Evolutionary conservation across 192 early-diverging fungal genomes (phyloP).

Genomic region (Piromyces finnis): DNA sequence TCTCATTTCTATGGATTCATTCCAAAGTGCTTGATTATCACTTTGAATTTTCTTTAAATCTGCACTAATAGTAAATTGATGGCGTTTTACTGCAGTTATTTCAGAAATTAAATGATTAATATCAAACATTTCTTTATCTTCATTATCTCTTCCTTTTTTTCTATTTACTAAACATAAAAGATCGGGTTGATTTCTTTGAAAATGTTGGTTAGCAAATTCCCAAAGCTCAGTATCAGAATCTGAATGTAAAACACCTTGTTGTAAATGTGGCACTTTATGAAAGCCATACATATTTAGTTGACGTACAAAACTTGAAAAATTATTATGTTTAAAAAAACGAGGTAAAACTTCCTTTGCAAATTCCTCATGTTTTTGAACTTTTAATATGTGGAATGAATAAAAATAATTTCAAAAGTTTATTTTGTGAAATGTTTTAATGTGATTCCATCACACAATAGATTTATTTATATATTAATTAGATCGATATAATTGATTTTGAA

Average conservation of each 20-base stretch:
- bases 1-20: conserved; percentile 50
- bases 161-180: conserved; percentile 70
- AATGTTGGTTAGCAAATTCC: conserved; percentile 85
- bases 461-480: too few species aligned
- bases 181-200: conserved; percentile 76
- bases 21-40: conserved; percentile 81
- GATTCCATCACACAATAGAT: too few species aligned
- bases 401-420: too few species aligned
- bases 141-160: conserved; percentile 44
- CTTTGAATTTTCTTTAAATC: conserved; percentile 73
- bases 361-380: conserved; percentile 48
- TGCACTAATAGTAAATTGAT: conserved; percentile 71
- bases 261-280: conserved; percentile 87
- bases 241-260: conserved; percentile 67
- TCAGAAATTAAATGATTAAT: conserved; percentile 42
- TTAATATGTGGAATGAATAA: neutral
- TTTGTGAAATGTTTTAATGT: too few species aligned
- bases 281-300: conserved; percentile 96
- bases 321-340: conserved; percentile 79
- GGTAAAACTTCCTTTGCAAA: conserved; percentile 72
- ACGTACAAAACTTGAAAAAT: conserved; percentile 76
- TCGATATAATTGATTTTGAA: too few species aligned
- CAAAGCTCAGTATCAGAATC: conserved; percentile 62
- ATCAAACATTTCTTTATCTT: conserved; percentile 17
- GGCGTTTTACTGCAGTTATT: conserved; percentile 71